A percentile compares a stretch with the other conserved stretches of the same genome.
phyloP scores from a whole-genome alignment of 2,329 filamentous ascomycete species.

The Hypoxylon sp. region DNA sequence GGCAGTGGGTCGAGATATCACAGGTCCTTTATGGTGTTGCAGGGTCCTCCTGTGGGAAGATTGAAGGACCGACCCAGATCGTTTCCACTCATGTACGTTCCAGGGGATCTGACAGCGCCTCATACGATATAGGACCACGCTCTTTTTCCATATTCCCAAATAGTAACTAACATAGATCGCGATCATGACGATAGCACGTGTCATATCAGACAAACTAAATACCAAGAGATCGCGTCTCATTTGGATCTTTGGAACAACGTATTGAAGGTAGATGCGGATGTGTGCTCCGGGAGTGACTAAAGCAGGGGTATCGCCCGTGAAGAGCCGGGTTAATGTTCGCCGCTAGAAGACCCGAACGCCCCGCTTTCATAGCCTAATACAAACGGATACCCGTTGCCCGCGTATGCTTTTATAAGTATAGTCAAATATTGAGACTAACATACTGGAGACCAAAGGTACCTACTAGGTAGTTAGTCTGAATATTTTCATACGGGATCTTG shows the following conservation, averaged over 20 bases:
- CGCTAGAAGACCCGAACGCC: conserved; percentile 35
- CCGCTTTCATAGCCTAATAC: conserved; percentile 4
- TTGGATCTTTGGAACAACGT: conserved; percentile 24
- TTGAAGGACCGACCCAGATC: conserved; percentile 11
- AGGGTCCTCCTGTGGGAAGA: conserved; percentile 8
- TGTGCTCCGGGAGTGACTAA: conserved; percentile 24
- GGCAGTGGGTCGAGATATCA: conserved; percentile 19
- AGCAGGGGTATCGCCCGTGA: conserved; percentile 27
- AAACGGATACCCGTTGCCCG: conserved; percentile 1
- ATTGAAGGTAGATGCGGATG: conserved; percentile 33
- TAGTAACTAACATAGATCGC: conserved; percentile 26
- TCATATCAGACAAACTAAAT: conserved; percentile 13
- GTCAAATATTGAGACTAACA: background rate
- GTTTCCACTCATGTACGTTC: conserved; percentile 9
- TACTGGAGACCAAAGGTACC: background rate
- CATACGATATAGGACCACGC: conserved; percentile 19
- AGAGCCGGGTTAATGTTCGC: conserved; percentile 36
- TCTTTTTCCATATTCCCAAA: conserved; percentile 10
- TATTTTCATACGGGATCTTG: conserved; percentile 13
- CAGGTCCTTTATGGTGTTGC: conserved; percentile 16
- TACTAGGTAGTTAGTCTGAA: background rate
- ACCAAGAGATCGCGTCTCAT: conserved; percentile 15
- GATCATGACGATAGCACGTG: conserved; percentile 34
- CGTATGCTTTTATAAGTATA: conserved; percentile 10
- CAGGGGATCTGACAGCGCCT: conserved; percentile 9